phyloP scores from a whole-genome alignment of 495 filamentous ascomycete genomes.

The Podospora australis region DNA sequence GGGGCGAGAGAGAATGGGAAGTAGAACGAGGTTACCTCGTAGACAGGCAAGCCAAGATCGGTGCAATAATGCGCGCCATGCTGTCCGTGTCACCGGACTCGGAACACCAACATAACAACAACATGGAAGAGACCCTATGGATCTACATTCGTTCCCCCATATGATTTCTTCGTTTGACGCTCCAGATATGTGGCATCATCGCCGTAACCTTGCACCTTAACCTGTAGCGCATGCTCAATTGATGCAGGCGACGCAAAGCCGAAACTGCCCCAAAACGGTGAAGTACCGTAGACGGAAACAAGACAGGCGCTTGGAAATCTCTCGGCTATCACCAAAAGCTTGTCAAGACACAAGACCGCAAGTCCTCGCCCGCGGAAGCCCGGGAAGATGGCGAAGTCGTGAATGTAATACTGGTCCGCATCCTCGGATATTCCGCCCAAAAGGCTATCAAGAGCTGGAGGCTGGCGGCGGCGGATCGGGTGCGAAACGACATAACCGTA shows the following conservation, averaged over 20 bases:
- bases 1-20: too few species aligned
- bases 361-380: conserved; percentile 18
- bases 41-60: too few species aligned
- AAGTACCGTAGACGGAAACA: conserved; percentile 32
- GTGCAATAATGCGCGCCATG: too few species aligned
- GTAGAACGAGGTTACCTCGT: too few species aligned
- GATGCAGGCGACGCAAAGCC: conserved; percentile 21
- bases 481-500: conserved; percentile 33
- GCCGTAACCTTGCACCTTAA: background rate
- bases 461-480: conserved; percentile 27
- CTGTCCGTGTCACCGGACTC: too few species aligned
- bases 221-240: conserved; percentile 2
- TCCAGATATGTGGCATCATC: background rate
- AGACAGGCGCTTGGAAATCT: conserved; percentile 22
- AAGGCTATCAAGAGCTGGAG: conserved; percentile 25
- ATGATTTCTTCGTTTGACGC: too few species aligned
- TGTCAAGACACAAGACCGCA: conserved; percentile 15
- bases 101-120: too few species aligned
- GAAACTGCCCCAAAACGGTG: conserved; percentile 27
- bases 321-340: conserved; percentile 12
- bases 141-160: too few species aligned
- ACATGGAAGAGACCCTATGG: too few species aligned
- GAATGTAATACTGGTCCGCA: conserved; percentile 34
- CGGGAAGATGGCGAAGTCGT: conserved; percentile 30
- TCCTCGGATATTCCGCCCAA: conserved; percentile 20